Base-by-base conservation (phyloP, 2,329 filamentous ascomycete species). In the Alternaria gaisen region DNA sequence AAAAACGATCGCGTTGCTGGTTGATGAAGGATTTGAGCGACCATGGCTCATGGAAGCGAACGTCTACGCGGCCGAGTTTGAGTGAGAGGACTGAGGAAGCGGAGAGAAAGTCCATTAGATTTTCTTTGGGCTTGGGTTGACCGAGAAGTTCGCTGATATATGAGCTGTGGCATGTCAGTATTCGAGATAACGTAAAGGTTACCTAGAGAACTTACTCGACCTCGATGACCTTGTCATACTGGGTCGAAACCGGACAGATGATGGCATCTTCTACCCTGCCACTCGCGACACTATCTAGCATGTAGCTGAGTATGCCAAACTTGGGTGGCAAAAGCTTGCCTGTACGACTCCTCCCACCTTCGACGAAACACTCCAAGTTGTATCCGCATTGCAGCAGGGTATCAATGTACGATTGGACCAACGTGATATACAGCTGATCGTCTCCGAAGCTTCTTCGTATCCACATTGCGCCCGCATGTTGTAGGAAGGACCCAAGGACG, bases 151-250 rank as follows among this genome's bases (percentile, higher is more conserved):
- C 95, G 34, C 90, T 95, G 44, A 98, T 94, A 73, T 99, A 99
- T 5, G 93, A 95, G 66, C 83, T 85, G 63, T 34, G 48, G 64
- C 9, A 10, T 34, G 56, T 69, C 53, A 71, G 62, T 24, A 3
- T 24, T 26, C 30, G 1, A 20, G 1, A 9, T 56, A n/a, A 14
- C 8, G 14, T 11, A 6, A 30, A 5, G 30, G 12, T 12, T 44
- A 47, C 1, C 9, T 9, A 18, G 4, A 34, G 22, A 3, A 65
- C 71, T 38, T 67, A 73, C 72, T 77, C 74, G 12, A 96, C 97
- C 79, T 99, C 95, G 61, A 99, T 96, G 57, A 99, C 95, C 76
- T 98, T 99, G 83, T 99, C 95, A 75, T 99, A 99, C 76, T 99
- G 95, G 0, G 94, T 97, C 77, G 92, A 96, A 46, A 99, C 95